phyloP scores from a whole-genome alignment of 2,329 filamentous ascomycete species.

The Polychaeton citri region DNA sequence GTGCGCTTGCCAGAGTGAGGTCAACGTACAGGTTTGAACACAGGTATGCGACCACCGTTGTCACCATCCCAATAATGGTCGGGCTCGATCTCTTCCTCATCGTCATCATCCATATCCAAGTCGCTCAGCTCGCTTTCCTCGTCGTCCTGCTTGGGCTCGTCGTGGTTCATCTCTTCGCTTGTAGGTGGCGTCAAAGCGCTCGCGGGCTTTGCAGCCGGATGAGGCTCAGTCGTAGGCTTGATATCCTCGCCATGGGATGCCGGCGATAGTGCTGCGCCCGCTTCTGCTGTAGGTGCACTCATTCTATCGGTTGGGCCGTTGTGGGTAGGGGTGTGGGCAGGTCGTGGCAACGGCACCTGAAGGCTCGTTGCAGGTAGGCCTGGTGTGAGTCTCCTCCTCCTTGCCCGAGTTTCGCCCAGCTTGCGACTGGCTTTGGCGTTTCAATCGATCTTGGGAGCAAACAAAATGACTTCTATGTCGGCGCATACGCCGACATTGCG shows the following conservation, averaged over 20 bases:
- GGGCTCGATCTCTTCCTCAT: slow-evolving; percentile 52
- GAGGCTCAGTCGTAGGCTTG: slow-evolving; percentile 13
- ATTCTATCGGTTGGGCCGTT: slow-evolving; percentile 1
- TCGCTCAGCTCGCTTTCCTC: slow-evolving; percentile 36
- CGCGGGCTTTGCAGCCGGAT: slow-evolving; percentile 7
- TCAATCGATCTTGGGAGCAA: no score
- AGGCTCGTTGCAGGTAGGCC: background rate
- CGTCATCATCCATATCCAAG: slow-evolving; percentile 29
- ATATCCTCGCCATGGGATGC: slow-evolving; percentile 8
- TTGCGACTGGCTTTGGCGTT: background rate
- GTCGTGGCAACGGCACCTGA: no score
- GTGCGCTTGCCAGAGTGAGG: background rate
- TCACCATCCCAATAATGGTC: slow-evolving; percentile 65
- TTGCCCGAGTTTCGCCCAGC: background rate
- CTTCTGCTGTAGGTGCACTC: slow-evolving; percentile 4
- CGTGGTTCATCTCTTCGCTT: slow-evolving; percentile 34
- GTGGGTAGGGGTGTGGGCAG: background rate
- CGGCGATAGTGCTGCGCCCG: slow-evolving; percentile 11
- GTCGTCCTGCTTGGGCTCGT: slow-evolving; percentile 25
- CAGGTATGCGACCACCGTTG: slow-evolving; percentile 59
- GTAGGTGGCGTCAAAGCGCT: slow-evolving; percentile 37
- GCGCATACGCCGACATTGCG: background rate
- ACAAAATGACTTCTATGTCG: no score
- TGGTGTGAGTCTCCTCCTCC: background rate
- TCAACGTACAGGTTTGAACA: slow-evolving; percentile 68